phyloP scores from a whole-genome alignment of 768 basidiomycete species.

The Glaciozyma martinii region DNA sequence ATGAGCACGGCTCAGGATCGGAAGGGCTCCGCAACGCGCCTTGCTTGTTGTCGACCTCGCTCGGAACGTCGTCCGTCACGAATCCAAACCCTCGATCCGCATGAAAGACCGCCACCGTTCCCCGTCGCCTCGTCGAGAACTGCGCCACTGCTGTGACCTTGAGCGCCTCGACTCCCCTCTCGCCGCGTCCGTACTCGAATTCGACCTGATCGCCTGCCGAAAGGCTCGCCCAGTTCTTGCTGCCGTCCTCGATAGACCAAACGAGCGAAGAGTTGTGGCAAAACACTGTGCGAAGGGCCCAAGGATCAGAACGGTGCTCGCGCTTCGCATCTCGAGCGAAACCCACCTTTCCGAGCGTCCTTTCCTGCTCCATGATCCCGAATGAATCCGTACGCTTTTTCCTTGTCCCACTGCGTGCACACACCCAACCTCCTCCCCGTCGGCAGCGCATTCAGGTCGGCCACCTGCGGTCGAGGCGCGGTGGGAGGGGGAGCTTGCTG shows the following conservation, averaged over 20 bases:
- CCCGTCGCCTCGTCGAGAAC: neutral
- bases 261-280: neutral
- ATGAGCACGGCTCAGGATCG: neutral
- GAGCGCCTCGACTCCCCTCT: neutral
- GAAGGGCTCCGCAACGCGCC: neutral
- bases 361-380: neutral
- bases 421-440: neutral
- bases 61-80: neutral
- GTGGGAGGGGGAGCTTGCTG: neutral
- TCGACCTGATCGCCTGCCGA: neutral
- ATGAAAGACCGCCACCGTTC: neutral
- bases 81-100: neutral
- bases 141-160: neutral
- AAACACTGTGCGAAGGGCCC: neutral
- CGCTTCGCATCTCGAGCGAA: neutral
- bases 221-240: neutral
- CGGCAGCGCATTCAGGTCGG: neutral
- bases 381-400: neutral
- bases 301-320: neutral
- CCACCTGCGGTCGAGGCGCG: neutral
- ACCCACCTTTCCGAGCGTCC: neutral
- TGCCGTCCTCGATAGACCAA: neutral
- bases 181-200: neutral
- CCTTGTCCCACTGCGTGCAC: neutral
- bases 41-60: neutral